These are phyloP conservation scores for Aspergillus sparsus DNA, from an alignment of 495 filamentous ascomycete genomes.

Conservation along the genomic window DNA sequence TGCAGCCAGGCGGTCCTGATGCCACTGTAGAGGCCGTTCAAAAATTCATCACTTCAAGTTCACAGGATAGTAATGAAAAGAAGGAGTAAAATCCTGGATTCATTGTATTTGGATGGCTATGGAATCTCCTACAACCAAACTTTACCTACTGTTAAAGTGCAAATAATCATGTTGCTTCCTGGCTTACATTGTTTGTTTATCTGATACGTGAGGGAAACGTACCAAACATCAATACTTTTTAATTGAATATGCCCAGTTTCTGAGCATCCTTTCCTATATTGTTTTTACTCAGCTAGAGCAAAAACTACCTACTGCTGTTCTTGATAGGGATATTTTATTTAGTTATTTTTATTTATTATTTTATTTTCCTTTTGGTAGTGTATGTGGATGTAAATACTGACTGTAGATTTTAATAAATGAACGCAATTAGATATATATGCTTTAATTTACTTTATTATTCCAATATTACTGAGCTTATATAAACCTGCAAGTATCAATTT, in stretches of 20 bases:
- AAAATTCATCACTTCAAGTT: constrained; percentile 31
- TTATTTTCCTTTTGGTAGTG: no score
- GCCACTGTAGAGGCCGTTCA: constrained; percentile 51
- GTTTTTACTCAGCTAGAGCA: no score
- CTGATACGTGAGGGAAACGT: background rate
- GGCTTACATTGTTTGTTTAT: background rate
- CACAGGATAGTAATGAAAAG: constrained; percentile 1
- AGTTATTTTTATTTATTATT: no score
- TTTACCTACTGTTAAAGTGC: background rate
- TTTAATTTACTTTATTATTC: no score
- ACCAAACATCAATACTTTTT: background rate
- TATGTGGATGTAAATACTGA: no score
- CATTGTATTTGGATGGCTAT: background rate
- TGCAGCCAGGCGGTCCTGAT: constrained; percentile 48
- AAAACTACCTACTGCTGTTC: no score
- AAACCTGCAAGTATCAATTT: no score
- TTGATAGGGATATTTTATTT: no score
- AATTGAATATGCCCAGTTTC: background rate
- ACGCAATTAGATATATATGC: no score
- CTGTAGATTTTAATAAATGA: no score
- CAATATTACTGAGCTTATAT: no score
- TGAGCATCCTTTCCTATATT: background rate
- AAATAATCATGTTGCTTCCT: constrained; percentile 3
- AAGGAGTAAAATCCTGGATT: background rate
- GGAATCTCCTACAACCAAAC: background rate